Conservation (phyloP, 495 filamentous ascomycete genomes). For the Pseudomonodictys pantanalensis region DNA sequence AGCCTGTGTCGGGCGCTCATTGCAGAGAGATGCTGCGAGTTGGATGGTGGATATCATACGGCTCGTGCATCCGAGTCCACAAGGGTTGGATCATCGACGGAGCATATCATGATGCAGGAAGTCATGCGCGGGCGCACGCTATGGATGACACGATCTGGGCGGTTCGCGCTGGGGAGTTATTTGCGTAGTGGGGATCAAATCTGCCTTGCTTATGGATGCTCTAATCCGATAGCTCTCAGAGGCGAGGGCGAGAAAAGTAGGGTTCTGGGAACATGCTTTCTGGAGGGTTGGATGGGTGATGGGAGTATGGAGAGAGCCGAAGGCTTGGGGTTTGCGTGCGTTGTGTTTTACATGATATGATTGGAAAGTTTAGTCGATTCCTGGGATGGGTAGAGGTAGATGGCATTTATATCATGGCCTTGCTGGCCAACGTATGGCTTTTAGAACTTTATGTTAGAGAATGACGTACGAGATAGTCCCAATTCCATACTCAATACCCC, state of each 20-base stretch:
- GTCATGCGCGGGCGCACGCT: constrained; percentile 1
- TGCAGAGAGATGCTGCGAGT: neutral
- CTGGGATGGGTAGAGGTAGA: too few relatives aligned
- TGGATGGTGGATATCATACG: neutral
- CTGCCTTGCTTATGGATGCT: constrained; percentile 3
- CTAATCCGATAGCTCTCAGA: neutral
- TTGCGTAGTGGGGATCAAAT: constrained; percentile 1
- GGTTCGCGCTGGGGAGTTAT: neutral
- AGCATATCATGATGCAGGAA: neutral
- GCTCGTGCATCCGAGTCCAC: neutral
- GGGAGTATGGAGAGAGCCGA: neutral
- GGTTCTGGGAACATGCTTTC: neutral
- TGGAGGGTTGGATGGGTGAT: constrained; percentile 1
- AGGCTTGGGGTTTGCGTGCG: neutral
- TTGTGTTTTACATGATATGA: neutral
- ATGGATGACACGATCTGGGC: constrained; percentile 3
- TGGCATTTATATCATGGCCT: too few relatives aligned
- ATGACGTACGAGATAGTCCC: too few relatives aligned
- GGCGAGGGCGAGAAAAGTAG: neutral
- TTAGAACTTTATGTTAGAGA: too few relatives aligned
- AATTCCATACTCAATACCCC: too few relatives aligned
- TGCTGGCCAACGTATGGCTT: too few relatives aligned
- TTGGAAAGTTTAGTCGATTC: too few relatives aligned
- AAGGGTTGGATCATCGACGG: neutral
- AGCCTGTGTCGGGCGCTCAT: neutral